Evolutionary conservation across 352 stramenopile species (phyloP).

Genomic region (Discostella stelligera): DNA sequence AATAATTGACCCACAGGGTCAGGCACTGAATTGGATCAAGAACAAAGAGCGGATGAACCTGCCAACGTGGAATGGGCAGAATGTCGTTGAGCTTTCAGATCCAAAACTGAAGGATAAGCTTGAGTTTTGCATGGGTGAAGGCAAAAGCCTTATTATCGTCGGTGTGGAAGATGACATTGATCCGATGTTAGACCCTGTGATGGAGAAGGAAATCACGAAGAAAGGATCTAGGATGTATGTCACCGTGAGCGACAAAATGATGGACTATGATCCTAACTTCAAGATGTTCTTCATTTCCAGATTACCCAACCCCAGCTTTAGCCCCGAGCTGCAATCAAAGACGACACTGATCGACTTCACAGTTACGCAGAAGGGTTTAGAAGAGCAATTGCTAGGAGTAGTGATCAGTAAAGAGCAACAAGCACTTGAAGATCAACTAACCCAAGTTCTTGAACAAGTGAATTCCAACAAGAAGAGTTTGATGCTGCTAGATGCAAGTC

Average conservation of each 20-base stretch:
- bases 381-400: slow-evolving; percentile 93
- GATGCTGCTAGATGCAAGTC: slow-evolving; percentile 91
- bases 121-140: slow-evolving; percentile 97
- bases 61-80: slow-evolving; percentile 91
- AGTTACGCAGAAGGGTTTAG: slow-evolving; percentile 93
- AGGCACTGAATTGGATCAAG: slow-evolving; percentile 97
- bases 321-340: slow-evolving; percentile 96
- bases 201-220: slow-evolving; percentile 95
- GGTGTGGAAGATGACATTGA: slow-evolving; percentile 98
- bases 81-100: slow-evolving; percentile 89
- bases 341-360: slow-evolving; percentile 99
- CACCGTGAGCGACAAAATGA: slow-evolving; percentile 98
- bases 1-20: slow-evolving; percentile 96
- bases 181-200: slow-evolving; percentile 95
- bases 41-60: slow-evolving; percentile 92
- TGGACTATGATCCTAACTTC: slow-evolving; percentile 97
- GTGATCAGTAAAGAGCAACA: slow-evolving; percentile 98
- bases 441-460: slow-evolving; percentile 96
- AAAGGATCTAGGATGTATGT: slow-evolving; percentile 96
- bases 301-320: slow-evolving; percentile 96
- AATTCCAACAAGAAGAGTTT: slow-evolving; percentile 98
- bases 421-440: slow-evolving; percentile 96
- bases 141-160: slow-evolving; percentile 89
- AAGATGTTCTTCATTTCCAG: slow-evolving; percentile 98
- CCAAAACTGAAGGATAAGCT: slow-evolving; percentile 97